These are phyloP conservation scores for Eragrostis nindensis DNA, from an alignment of 176 grass and related monocot genomes.

Conservation along the genomic window DNA sequence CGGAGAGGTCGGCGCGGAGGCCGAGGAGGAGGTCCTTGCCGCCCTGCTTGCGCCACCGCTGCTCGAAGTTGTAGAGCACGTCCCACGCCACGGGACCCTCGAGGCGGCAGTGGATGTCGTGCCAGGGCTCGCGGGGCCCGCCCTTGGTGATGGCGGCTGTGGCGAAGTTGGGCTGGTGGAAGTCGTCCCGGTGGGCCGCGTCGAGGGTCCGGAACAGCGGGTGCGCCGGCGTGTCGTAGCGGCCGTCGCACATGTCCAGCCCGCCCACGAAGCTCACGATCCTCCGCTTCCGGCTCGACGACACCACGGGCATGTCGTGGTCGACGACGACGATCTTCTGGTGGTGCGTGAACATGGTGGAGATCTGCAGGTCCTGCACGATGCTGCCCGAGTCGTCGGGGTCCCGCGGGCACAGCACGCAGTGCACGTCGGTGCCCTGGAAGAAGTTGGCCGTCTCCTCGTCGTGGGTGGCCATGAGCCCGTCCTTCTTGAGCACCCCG, in stretches of 20 bases:
- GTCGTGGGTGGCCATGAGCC: conserved; percentile 66
- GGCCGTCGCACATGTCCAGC: conserved; percentile 65
- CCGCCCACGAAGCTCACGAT: conserved; percentile 70
- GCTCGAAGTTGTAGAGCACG: conserved; percentile 89
- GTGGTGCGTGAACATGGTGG: conserved; percentile 94
- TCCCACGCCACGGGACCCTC: conserved; percentile 85
- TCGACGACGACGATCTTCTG: conserved; percentile 80
- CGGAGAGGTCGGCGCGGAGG: conserved; percentile 48
- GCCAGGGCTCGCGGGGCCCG: conserved; percentile 73
- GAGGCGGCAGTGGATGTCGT: conserved; percentile 70
- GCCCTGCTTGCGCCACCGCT: conserved; percentile 82
- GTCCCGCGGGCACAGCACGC: conserved; percentile 60
- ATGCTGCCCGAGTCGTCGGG: conserved; percentile 64
- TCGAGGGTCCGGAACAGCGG: conserved; percentile 60
- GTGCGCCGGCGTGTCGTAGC: conserved; percentile 65
- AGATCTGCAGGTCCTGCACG: conserved; percentile 71
- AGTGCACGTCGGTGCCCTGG: conserved; percentile 52
- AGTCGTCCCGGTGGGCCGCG: conserved; percentile 54
- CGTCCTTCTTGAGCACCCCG: conserved; percentile 53
- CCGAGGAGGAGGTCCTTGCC: conserved; percentile 64
- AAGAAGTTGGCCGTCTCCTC: conserved; percentile 66
- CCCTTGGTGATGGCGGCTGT: conserved; percentile 47
- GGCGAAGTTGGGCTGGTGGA: conserved; percentile 75
- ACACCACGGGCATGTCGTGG: conserved; percentile 49
- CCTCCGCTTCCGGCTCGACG: not conserved